These are phyloP conservation scores for Phytophthora chlamydospora DNA, from an alignment of 352 stramenopile genomes.

Conservation along the genomic window DNA sequence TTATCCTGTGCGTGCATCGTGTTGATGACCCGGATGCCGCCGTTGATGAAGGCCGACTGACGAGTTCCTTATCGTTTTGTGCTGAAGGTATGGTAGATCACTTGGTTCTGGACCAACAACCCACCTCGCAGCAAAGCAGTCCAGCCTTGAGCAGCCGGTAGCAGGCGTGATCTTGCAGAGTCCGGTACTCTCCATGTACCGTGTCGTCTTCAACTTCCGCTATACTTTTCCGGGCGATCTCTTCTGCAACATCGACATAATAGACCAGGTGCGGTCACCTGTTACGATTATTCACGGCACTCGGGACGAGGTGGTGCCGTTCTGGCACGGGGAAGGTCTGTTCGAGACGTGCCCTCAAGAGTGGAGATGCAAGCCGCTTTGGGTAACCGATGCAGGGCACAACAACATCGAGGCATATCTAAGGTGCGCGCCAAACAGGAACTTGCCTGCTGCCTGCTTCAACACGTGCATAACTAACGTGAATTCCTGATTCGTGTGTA, in stretches of 20 bases:
- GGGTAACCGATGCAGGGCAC: conserved; percentile 96
- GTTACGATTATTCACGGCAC: conserved; percentile 99
- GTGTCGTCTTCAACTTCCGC: conserved; percentile 98
- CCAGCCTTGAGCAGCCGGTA: conserved; percentile 86
- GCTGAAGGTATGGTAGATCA: conserved; percentile 86
- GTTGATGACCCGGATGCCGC: neutral
- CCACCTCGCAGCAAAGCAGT: conserved; percentile 95
- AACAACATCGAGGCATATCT: conserved; percentile 99
- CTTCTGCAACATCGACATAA: conserved; percentile 98
- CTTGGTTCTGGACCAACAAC: conserved; percentile 95
- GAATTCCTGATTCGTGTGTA: conserved; percentile 22
- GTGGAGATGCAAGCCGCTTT: conserved; percentile 97
- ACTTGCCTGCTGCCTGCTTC: neutral
- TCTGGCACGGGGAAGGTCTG: conserved; percentile 96
- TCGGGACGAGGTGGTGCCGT: conserved; percentile 98
- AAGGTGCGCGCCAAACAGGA: conserved; percentile 43
- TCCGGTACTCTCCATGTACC: conserved; percentile 96
- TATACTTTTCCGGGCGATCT: conserved; percentile 97
- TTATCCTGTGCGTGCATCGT: conserved; percentile 92
- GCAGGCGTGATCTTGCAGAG: conserved; percentile 97
- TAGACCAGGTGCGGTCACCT: conserved; percentile 91
- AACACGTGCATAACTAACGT: conserved; percentile 12
- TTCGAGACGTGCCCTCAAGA: conserved; percentile 93
- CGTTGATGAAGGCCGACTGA: neutral
- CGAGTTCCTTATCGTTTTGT: conserved; percentile 2